Base-by-base conservation (phyloP, 768 basidiomycete species). In the Cubamyces lactineus region DNA sequence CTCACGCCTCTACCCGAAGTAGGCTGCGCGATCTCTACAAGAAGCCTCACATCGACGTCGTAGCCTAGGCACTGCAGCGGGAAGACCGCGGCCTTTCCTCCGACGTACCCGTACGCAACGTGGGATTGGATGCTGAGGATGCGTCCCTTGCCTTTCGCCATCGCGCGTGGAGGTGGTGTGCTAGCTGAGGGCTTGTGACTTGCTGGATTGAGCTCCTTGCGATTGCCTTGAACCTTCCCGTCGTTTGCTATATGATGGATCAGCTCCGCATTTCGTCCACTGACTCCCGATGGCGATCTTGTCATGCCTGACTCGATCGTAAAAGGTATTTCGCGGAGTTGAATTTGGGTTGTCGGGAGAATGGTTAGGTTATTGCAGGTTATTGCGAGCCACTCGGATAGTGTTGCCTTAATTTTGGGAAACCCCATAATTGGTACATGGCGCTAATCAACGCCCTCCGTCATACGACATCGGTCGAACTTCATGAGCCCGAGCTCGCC, bases 121-220 rank as follows among this genome's bases (percentile, higher is more conserved):
- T 98, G 96, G 2, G 91, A 94, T 69, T 98, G 96, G 52, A 98
- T 85, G 68, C 92, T 94, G 43, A 98, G 80, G 9, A 98, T 83
- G 24, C 95, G 81, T 52, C 82, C 82, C 49, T 54, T 63, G 34
- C 23, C 57, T 59, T 51, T 57, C 61, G 61, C 55, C 61, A 62
- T 62, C 55, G 61, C 40, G 28, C 9, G 16, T 4, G 30, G 61
- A 34, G 54, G 54, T 62, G 54, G 54, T 55, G 61, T 62, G 48
- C 46, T 48, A 21, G 5, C 23, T 12, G 13, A 23, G 2, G 4
- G 34, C 34, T 34, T 46, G 23, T 23, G 19, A 46, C 19, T 21
- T 46, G 23, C 21, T 23, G n/a, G n/a, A n/a, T n/a, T n/a, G n/a
- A n/a, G n/a, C n/a, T n/a, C n/a, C n/a, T n/a, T n/a, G n/a, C n/a